phyloP scores from a whole-genome alignment of 140 eudicot species.

The Bidens hawaiensis region DNA sequence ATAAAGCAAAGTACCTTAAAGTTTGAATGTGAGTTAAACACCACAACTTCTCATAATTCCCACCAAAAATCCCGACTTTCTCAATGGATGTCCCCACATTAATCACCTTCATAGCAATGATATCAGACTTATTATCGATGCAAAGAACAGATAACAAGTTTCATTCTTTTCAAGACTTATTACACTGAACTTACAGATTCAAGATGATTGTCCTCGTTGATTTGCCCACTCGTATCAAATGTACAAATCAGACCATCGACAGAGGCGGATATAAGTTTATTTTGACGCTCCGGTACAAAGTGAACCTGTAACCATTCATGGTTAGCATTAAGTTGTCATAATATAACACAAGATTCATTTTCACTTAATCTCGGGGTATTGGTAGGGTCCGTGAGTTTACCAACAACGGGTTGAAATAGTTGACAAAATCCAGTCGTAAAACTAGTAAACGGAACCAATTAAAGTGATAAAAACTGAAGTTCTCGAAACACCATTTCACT shows the following conservation, averaged over 20 bases:
- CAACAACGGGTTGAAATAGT: too few species aligned
- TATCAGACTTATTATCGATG: not conserved
- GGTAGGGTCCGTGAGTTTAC: too few species aligned
- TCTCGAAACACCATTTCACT: not conserved
- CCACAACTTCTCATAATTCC: slow-evolving; percentile 59
- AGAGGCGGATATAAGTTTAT: slow-evolving; percentile 89
- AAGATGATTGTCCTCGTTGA: slow-evolving; percentile 84
- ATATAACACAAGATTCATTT: too few species aligned
- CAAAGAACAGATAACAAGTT: not conserved
- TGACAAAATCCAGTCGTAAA: not conserved
- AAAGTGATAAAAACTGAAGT: not conserved
- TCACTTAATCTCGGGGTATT: too few species aligned
- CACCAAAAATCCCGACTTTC: slow-evolving; percentile 73
- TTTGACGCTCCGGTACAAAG: slow-evolving; percentile 69
- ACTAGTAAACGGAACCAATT: not conserved
- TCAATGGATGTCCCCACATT: slow-evolving; percentile 89
- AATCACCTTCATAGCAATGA: slow-evolving; percentile 46
- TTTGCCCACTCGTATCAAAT: slow-evolving; percentile 78
- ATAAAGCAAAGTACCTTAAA: slow-evolving; percentile 20
- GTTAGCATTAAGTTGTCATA: slow-evolving; percentile 9
- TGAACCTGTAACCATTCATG: slow-evolving; percentile 48
- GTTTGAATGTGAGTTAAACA: slow-evolving; percentile 83
- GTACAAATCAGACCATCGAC: slow-evolving; percentile 88
- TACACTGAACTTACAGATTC: slow-evolving; percentile 55
- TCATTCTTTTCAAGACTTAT: not conserved